A percentile compares a stretch with the other conserved stretches of the same genome.
Conservation (phyloP, 768 basidiomycete species). For the Cystobasidium ongulense region DNA sequence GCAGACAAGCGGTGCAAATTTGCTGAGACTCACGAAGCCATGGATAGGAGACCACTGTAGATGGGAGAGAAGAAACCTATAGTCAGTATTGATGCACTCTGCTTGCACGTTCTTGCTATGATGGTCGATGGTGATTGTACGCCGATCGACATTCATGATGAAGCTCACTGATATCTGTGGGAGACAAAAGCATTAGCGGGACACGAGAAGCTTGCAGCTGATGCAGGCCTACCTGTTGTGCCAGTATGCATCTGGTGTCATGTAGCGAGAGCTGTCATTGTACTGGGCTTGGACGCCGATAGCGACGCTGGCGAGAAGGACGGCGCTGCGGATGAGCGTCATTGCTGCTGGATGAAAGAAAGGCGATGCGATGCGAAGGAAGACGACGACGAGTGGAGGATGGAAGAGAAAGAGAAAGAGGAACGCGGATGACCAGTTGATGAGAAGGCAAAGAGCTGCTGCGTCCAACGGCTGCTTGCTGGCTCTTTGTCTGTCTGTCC, state of each 20-base stretch:
- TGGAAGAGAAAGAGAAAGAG: not conserved
- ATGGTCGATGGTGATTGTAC: not conserved
- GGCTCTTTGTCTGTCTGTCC: too few relatives aligned
- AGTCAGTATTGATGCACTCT: not conserved
- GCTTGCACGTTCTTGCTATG: not conserved
- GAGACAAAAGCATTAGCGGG: not conserved
- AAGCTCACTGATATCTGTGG: conserved; percentile 21
- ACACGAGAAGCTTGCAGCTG: not conserved
- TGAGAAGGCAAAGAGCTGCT: not conserved
- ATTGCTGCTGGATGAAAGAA: not conserved
- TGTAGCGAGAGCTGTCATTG: conserved; percentile 2
- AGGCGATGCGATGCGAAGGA: not conserved
- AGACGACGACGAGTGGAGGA: not conserved
- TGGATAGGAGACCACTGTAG: conserved; percentile 24
- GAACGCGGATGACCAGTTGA: not conserved
- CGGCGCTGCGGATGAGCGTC: not conserved
- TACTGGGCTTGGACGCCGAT: not conserved
- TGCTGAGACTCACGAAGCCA: conserved; percentile 11
- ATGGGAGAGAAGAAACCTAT: not conserved
- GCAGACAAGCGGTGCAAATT: not conserved
- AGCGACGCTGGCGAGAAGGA: not conserved
- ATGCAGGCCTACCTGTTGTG: conserved; percentile 13
- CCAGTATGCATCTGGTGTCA: conserved; percentile 27
- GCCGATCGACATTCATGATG: not conserved
- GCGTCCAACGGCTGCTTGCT: not conserved